Conservation (phyloP, 257 asterid genomes). For the Verbena officinalis region DNA sequence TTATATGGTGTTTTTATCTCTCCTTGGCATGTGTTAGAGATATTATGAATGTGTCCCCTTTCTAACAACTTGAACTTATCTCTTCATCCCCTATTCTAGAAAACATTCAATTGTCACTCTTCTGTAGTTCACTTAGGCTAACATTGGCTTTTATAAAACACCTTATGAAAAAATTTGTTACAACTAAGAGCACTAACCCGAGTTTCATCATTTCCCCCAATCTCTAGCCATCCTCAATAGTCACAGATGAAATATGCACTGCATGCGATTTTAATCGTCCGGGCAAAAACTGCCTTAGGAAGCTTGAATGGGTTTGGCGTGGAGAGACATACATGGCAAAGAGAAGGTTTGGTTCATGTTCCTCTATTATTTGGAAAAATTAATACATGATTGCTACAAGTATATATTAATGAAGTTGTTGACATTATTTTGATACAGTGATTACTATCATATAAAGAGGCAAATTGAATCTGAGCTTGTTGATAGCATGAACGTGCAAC, state of each 20-base stretch:
- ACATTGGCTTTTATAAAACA: constrained; percentile 21
- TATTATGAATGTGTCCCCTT: no score
- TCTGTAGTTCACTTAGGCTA: constrained; percentile 21
- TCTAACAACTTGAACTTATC: not conserved
- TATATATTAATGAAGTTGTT: constrained; percentile 24
- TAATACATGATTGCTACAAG: constrained; percentile 26
- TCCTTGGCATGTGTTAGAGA: not conserved
- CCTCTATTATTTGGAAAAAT: constrained; percentile 24
- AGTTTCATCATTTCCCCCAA: constrained; percentile 35
- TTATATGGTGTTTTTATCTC: not conserved
- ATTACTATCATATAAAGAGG: constrained; percentile 90
- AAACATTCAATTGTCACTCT: not conserved
- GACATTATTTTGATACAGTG: constrained; percentile 49
- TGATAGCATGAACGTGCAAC: constrained; percentile 59
- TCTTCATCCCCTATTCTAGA: constrained; percentile 2
- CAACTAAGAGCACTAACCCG: constrained; percentile 31
- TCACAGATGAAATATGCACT: constrained; percentile 95
- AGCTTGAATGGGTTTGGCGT: constrained; percentile 99
- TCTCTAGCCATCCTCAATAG: constrained; percentile 92
- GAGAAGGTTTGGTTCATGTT: constrained; percentile 67
- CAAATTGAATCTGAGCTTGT: constrained; percentile 95
- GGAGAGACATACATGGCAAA: constrained; percentile 96
- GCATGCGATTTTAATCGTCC: constrained; percentile 99
- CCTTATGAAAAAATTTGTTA: constrained; percentile 21
- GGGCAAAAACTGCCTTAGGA: constrained; percentile 93